phyloP scores from a whole-genome alignment of 495 filamentous ascomycete species.

The Copromyces sp. region DNA sequence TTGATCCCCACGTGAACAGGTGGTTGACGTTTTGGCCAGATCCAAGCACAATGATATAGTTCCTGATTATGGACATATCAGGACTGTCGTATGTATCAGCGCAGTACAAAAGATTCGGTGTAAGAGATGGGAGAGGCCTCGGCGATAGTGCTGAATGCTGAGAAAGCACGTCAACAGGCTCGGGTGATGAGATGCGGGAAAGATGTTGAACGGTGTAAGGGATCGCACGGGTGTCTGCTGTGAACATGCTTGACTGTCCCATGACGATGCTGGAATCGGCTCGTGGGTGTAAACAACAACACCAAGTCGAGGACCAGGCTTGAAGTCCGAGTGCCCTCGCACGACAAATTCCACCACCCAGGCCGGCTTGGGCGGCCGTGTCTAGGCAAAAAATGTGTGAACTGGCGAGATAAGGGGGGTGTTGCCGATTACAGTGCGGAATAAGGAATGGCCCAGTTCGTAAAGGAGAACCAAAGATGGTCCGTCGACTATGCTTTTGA shows the following conservation, averaged over 20 bases:
- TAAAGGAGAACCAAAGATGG: conserved; percentile 27
- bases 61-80: not conserved
- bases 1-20: not conserved
- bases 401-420: not conserved
- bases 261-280: not conserved
- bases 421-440: conserved; percentile 16
- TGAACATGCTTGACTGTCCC: not conserved
- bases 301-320: not conserved
- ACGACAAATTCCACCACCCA: not conserved
- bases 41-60: not conserved
- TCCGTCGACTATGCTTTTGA: conserved; percentile 29
- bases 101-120: not conserved
- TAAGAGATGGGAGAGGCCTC: not conserved
- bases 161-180: not conserved
- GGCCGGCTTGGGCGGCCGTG: not conserved
- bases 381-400: not conserved
- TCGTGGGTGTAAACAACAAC: not conserved
- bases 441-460: conserved; percentile 21
- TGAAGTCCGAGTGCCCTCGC: not conserved
- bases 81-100: not conserved
- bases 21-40: not conserved
- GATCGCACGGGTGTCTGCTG: not conserved
- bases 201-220: not conserved
- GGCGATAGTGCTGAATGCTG: not conserved
- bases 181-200: not conserved